phyloP scores from a whole-genome alignment of 306 rosid species.

The Quercus wislizeni region DNA sequence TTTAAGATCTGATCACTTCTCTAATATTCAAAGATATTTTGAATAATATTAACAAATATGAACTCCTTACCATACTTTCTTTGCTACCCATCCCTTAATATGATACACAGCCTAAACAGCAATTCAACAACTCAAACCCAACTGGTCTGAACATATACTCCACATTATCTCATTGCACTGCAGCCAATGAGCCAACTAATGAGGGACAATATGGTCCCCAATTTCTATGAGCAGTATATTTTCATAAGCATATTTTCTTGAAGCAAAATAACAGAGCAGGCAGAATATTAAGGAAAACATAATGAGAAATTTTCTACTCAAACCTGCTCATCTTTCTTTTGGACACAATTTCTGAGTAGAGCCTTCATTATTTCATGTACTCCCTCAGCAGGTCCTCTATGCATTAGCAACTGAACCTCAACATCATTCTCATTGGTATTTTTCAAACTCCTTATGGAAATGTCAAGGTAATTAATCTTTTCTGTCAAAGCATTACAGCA shows the following conservation, averaged over 20 bases:
- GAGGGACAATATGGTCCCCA: not conserved
- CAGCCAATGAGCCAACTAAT: not conserved
- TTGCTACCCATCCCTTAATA: too few relatives aligned
- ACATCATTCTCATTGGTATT: constrained; percentile 21
- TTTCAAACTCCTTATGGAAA: constrained; percentile 40
- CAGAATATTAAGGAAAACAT: not conserved
- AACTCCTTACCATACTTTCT: too few relatives aligned
- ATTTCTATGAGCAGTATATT: not conserved
- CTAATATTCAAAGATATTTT: too few relatives aligned
- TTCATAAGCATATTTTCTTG: too few relatives aligned
- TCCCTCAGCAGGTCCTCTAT: constrained; percentile 44
- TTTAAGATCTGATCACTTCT: too few relatives aligned
- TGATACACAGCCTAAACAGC: too few relatives aligned
- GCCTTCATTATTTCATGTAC: constrained; percentile 52
- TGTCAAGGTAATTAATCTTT: constrained; percentile 41
- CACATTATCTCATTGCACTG: not conserved
- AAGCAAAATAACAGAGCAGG: not conserved
- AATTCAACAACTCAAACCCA: too few relatives aligned
- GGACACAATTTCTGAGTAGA: constrained; percentile 26
- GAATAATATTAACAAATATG: too few relatives aligned
- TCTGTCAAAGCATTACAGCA: constrained; percentile 50
- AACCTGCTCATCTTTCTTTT: constrained; percentile 53
- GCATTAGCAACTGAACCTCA: constrained; percentile 35
- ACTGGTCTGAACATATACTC: too few relatives aligned
- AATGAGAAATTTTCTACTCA: constrained; percentile 18